Evolutionary conservation across 768 basidiomycete genomes (phyloP).

Genomic region (Gelatoporia subvermispora): DNA sequence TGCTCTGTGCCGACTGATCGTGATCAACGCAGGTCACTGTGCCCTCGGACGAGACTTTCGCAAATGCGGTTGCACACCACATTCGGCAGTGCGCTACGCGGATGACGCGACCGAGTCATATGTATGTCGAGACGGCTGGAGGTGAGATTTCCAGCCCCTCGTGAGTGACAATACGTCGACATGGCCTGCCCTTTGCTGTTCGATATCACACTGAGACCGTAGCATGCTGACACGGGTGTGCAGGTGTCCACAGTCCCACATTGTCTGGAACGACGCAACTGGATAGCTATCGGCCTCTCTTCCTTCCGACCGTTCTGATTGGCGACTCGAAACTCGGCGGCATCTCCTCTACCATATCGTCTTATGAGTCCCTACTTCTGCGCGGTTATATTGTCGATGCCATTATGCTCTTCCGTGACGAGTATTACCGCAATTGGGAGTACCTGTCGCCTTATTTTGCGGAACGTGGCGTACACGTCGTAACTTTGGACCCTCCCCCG

Average conservation of each 20-base stretch:
- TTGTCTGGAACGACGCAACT: constrained; percentile 78
- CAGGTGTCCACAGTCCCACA: constrained; percentile 91
- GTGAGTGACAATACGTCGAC: not conserved
- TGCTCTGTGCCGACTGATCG: not conserved
- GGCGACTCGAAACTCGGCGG: constrained; percentile 90
- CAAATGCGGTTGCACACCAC: constrained; percentile 58
- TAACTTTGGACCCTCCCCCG: constrained; percentile 57
- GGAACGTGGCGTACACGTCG: constrained; percentile 58
- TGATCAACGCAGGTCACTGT: constrained; percentile 25
- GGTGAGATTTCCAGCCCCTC: constrained; percentile 47
- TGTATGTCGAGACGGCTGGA: constrained; percentile 95
- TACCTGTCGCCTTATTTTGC: constrained; percentile 78
- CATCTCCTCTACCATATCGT: constrained; percentile 87
- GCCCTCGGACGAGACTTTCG: constrained; percentile 63
- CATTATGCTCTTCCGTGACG: constrained; percentile 77
- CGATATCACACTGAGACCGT: not conserved
- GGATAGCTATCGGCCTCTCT: constrained; percentile 81
- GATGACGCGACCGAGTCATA: constrained; percentile 35
- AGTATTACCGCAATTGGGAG: constrained; percentile 84
- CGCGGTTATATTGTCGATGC: constrained; percentile 87
- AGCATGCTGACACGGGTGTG: not conserved
- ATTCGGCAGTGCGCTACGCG: constrained; percentile 48
- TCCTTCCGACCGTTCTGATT: constrained; percentile 82
- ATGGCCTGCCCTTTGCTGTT: not conserved
- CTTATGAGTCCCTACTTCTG: constrained; percentile 88